Conservation (phyloP, 208 protist species). For the Zelonia costaricensis region DNA sequence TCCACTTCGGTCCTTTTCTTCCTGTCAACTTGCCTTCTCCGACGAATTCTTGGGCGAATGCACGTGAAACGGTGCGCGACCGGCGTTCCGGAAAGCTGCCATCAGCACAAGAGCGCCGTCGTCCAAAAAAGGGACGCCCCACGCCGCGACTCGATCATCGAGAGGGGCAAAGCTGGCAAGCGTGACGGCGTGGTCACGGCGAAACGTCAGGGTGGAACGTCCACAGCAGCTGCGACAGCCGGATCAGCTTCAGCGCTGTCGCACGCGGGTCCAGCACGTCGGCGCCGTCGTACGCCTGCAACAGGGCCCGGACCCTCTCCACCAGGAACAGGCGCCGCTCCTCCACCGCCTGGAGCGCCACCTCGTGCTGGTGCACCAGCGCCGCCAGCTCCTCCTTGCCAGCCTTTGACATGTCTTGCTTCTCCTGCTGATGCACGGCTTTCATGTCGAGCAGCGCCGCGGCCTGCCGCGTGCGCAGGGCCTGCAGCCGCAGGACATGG, state of each 20-base stretch:
- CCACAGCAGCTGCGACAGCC: constrained; percentile 17
- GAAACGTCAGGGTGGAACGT: too few species aligned
- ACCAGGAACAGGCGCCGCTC: constrained; percentile 13
- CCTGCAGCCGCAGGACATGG: constrained; percentile 24
- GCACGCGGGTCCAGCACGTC: constrained; percentile 21
- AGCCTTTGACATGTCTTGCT: constrained; percentile 15
- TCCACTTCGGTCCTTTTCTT: too few species aligned
- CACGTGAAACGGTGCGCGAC: too few species aligned
- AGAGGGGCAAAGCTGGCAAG: too few species aligned
- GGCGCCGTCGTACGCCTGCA: constrained; percentile 12
- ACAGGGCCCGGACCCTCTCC: constrained; percentile 5
- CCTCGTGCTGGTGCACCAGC: constrained; percentile 27
- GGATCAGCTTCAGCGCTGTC: constrained; percentile 20
- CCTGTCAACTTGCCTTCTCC: too few species aligned
- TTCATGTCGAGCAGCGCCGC: constrained; percentile 8
- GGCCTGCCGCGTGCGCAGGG: constrained; percentile 6
- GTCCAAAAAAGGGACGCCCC: too few species aligned
- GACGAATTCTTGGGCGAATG: too few species aligned
- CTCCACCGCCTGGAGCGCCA: constrained; percentile 21
- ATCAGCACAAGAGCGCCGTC: too few species aligned
- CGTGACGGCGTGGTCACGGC: too few species aligned
- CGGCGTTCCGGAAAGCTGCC: too few species aligned
- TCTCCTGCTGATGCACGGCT: constrained; percentile 11
- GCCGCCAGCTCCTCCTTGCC: constrained; percentile 30
- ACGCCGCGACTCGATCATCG: too few species aligned